A percentile compares a stretch with the other conserved stretches of the same genome.
These are phyloP conservation scores for Coelastrella sp. DNA, from an alignment of 139 green algal genomes.

Conservation along the genomic window DNA sequence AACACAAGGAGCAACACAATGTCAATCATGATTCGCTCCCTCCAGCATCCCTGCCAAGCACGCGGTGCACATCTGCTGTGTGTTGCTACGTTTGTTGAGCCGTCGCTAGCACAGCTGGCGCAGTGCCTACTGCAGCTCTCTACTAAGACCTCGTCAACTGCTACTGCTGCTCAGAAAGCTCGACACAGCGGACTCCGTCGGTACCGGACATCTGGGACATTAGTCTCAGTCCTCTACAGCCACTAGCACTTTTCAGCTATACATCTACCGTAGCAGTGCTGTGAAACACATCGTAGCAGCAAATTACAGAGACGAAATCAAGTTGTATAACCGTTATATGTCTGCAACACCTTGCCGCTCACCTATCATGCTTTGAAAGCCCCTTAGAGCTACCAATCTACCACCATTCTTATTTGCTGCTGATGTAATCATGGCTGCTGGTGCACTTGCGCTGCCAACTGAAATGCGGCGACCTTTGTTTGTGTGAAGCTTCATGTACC, in stretches of 20 bases:
- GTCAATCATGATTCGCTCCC: neutral
- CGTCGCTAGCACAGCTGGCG: no score
- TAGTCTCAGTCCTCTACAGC: no score
- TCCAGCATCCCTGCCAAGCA: neutral
- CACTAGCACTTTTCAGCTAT: no score
- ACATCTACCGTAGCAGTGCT: no score
- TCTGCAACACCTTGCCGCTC: neutral
- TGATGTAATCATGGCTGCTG: neutral
- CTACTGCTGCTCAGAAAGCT: no score
- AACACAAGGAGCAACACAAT: neutral
- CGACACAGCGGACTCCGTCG: no score
- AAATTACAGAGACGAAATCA: no score
- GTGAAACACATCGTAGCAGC: no score
- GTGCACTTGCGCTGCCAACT: neutral
- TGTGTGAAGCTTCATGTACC: conserved; percentile 8
- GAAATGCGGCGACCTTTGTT: conserved; percentile 14
- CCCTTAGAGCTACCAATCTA: neutral
- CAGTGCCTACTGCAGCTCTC: no score
- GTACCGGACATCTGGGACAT: no score
- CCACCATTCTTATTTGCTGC: neutral
- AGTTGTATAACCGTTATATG: neutral
- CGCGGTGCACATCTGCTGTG: neutral
- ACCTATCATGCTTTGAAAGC: neutral
- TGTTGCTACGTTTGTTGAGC: no score
- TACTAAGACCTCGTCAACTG: no score